Percentiles rank a stretch among this genome's conserved stretches.
Evolutionary conservation across 2,329 filamentous ascomycete genomes (phyloP).

Genomic region (Calonectria pauciramosa): DNA sequence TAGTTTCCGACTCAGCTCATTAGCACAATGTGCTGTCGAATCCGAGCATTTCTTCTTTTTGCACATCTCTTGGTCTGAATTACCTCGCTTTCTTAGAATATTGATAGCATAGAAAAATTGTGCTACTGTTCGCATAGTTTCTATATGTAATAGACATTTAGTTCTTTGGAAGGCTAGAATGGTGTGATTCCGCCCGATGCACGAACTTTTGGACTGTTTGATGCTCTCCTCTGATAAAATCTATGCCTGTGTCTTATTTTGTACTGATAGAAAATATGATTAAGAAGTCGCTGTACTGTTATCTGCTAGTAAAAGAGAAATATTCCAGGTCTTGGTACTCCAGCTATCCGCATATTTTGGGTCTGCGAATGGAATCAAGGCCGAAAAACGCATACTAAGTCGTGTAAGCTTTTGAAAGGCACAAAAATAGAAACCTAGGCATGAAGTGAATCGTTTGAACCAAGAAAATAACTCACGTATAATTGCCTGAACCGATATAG

Average conservation of each 20-base stretch:
- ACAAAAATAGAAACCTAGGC: background rate
- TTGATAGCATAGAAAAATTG: background rate
- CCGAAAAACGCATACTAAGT: background rate
- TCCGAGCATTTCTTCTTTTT: background rate
- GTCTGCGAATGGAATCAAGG: background rate
- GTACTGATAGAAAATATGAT: background rate
- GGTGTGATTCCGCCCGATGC: background rate
- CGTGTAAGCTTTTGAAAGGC: background rate
- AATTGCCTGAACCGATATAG: slow-evolving; percentile 6
- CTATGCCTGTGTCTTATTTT: background rate
- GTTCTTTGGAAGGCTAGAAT: background rate
- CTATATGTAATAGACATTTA: background rate
- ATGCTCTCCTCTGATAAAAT: background rate
- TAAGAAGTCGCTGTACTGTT: background rate
- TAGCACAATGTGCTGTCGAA: background rate
- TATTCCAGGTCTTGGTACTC: background rate
- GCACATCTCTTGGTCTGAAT: too few species aligned
- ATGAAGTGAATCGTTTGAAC: background rate
- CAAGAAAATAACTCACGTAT: background rate
- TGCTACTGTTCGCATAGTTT: background rate
- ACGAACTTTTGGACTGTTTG: background rate
- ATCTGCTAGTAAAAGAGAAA: background rate
- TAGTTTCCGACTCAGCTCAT: slow-evolving; percentile 20
- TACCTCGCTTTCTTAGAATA: background rate
- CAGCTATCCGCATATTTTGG: background rate